Evolutionary conservation across 495 filamentous ascomycete species (phyloP).

Genomic region (Aspergillus bridgeri): DNA sequence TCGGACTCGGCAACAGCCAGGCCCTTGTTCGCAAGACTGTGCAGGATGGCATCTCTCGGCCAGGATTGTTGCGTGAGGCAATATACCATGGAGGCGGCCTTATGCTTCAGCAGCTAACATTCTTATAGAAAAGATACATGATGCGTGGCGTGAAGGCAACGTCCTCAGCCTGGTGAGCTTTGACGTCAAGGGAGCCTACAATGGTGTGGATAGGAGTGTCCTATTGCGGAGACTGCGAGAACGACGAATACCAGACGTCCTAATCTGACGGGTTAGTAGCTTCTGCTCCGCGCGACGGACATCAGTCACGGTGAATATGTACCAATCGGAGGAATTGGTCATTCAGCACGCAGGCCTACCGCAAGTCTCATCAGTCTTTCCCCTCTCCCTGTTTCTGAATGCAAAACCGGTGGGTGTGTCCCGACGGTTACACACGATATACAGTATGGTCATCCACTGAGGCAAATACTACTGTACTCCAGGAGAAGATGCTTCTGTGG

Average conservation of each 20-base stretch:
- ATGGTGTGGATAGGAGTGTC: neutral
- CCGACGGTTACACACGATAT: neutral
- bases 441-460: neutral
- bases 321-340: neutral
- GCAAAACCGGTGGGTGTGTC: neutral
- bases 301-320: neutral
- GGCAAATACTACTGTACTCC: neutral
- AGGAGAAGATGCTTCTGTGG: neutral
- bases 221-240: slow-evolving; percentile 1
- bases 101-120: neutral
- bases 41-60: no score
- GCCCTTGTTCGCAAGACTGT: no score
- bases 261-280: neutral
- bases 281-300: neutral
- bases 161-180: neutral
- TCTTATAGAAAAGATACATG: neutral
- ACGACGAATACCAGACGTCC: neutral
- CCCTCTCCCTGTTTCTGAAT: neutral
- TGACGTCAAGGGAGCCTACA: neutral
- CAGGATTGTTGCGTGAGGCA: no score
- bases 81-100: neutral
- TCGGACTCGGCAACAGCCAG: no score
- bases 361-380: neutral
- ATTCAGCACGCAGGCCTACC: neutral
- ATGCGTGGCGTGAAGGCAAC: neutral